A percentile compares a stretch with the other conserved stretches of the same genome.
These are phyloP conservation scores for Solanum pimpinellifolium DNA, from an alignment of 257 asterid genomes.

Conservation along the genomic window DNA sequence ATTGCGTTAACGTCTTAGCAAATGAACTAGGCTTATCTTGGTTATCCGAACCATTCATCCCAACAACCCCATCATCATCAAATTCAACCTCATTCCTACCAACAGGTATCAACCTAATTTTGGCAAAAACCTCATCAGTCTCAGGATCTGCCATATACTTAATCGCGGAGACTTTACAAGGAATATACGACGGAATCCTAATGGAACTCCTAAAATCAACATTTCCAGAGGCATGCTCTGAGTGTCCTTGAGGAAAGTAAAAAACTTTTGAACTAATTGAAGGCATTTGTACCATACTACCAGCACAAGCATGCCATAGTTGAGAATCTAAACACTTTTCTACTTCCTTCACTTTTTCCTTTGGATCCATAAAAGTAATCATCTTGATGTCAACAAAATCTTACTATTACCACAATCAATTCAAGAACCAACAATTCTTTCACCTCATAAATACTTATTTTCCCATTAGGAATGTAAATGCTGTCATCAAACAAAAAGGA, in stretches of 20 bases:
- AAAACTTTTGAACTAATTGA: constrained; percentile 46
- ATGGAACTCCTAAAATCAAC: constrained; percentile 50
- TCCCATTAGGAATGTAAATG: constrained; percentile 6
- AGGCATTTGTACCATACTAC: constrained; percentile 90
- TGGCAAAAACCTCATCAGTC: constrained; percentile 71
- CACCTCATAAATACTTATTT: constrained; percentile 7
- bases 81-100: constrained; percentile 22
- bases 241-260: constrained; percentile 95
- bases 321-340: constrained; percentile 65
- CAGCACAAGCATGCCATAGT: constrained; percentile 99
- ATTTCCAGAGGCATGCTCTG: constrained; percentile 55
- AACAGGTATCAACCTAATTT: constrained; percentile 37
- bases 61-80: constrained; percentile 20
- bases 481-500: constrained; percentile 17
- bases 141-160: constrained; percentile 84
- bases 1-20: constrained; percentile 84
- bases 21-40: constrained; percentile 64
- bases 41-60: constrained; percentile 19
- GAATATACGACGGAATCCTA: constrained; percentile 39
- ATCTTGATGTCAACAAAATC: constrained; percentile 10
- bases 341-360: constrained; percentile 38
- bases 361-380: constrained; percentile 61
- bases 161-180: constrained; percentile 42
- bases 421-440: background rate
- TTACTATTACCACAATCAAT: background rate